Evolutionary conservation across 1,284 basidiomycete species (phyloP), one percentile per base, ranked within the genome.

Genomic region (Agaricales sp.): DNA sequence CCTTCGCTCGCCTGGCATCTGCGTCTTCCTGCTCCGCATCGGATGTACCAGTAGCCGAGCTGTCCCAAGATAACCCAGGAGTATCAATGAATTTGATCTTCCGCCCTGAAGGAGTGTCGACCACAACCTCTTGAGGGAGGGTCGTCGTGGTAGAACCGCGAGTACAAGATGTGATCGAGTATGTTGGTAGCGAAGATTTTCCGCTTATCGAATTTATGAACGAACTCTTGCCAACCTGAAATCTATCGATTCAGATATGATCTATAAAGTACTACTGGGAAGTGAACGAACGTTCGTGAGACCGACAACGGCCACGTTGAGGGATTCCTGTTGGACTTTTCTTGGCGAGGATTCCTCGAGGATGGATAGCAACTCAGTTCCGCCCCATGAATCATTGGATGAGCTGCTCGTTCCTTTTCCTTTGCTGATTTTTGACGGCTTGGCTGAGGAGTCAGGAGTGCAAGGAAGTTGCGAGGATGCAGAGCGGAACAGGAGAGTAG

Each of bases 401-500:
- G 24, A 62, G 59, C 22, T n/a, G n/a, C n/a, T n/a, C n/a, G n/a
- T n/a, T n/a, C n/a, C n/a, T n/a, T n/a, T n/a, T n/a, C n/a, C n/a
- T 59, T 61, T 61, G 75, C 73, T 59, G 68, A 65, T 56, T 76
- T 74, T 68, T 67, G 45, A 45, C 50, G 30, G 48, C 45, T 55
- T 57, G 26, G 54, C 51, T 1, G 54, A 54, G 20, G 59, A 54
- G 39, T 65, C 62, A 8, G 66, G 60, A 12, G 63, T 52, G 4
- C 68, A 56, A 24, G 80, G 75, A 23, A 87, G 57, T 58, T 80
- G 87, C 2, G 82, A 78, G 11, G 81, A 73, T 0, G 85, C 82
- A 6, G 86, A 82, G 51, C 87, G 86, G 75, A 96, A 95, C 12
- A 91, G 74, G 47, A 90, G 68, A 1, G 88, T 86, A 1, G 86